Percentiles rank a stretch among this genome's conserved stretches.
phyloP scores from a whole-genome alignment of 768 basidiomycete genomes.

The Suillus clintonianus region DNA sequence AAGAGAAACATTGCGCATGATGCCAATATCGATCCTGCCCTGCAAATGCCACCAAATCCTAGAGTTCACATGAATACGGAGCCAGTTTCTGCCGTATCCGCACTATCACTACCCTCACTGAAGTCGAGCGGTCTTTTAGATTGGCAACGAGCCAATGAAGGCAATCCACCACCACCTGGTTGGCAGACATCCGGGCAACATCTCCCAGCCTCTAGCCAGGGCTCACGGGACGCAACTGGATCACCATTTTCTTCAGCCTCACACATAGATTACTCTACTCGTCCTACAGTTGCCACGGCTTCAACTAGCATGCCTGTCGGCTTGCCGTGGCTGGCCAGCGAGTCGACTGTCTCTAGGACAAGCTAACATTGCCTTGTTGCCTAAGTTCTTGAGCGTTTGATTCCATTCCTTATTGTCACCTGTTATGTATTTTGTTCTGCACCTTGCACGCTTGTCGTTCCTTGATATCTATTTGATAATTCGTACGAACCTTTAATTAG shows the following conservation, averaged over 20 bases:
- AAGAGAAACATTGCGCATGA: constrained; percentile 27
- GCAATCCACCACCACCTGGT: constrained; percentile 9
- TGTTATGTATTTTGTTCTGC: constrained; percentile 2
- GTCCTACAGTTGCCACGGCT: constrained; percentile 12
- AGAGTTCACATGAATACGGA: constrained; percentile 17
- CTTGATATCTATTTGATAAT: constrained; percentile 25
- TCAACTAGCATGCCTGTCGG: constrained; percentile 62
- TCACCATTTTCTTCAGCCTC: constrained; percentile 13
- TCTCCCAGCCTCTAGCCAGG: constrained; percentile 18
- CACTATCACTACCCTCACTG: constrained; percentile 65
- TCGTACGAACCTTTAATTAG: constrained; percentile 9
- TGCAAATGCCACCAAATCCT: constrained; percentile 25
- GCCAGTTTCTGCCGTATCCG: constrained; percentile 22
- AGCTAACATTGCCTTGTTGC: constrained; percentile 15
- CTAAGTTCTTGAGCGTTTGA: neutral
- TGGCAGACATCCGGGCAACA: constrained; percentile 29
- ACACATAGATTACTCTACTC: constrained; percentile 15
- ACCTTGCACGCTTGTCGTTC: constrained; percentile 10
- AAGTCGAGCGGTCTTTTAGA: constrained; percentile 76
- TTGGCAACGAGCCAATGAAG: constrained; percentile 27
- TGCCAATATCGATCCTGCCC: constrained; percentile 33
- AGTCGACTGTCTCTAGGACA: constrained; percentile 40
- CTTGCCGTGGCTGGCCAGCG: constrained; percentile 68
- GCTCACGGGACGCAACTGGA: constrained; percentile 20
- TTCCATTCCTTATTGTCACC: neutral